These are phyloP conservation scores for Paecilomyces dactylethromorphus DNA, from an alignment of 2,329 filamentous ascomycete species.

Conservation along the genomic window DNA sequence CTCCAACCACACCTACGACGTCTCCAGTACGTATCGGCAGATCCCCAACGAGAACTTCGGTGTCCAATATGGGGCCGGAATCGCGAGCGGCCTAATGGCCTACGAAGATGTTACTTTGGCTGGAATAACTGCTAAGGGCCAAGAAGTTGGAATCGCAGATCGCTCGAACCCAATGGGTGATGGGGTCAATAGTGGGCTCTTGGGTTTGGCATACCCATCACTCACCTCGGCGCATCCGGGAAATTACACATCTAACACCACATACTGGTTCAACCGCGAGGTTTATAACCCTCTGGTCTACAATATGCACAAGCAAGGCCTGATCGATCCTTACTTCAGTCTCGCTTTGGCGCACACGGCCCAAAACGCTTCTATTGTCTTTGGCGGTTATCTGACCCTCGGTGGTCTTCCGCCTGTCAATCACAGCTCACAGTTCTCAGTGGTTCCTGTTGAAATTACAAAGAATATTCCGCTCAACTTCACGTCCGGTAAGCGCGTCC, in stretches of 20 bases:
- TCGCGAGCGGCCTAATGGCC: no score
- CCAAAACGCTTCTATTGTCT: constrained; percentile 9
- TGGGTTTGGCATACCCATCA: constrained; percentile 47
- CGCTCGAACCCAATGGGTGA: constrained; percentile 40
- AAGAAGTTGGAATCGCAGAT: constrained; percentile 44
- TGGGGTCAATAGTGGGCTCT: constrained; percentile 40
- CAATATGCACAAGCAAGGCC: constrained; percentile 40
- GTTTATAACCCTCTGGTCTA: constrained; percentile 47
- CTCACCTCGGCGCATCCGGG: constrained; percentile 36
- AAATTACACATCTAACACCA: constrained; percentile 12
- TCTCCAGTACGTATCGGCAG: no score
- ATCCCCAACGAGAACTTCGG: no score
- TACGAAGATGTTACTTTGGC: constrained; percentile 32
- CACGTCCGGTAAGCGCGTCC: constrained; percentile 16
- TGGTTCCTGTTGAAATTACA: constrained; percentile 28
- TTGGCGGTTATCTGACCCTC: constrained; percentile 42
- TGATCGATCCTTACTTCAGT: constrained; percentile 42
- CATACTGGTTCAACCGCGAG: constrained; percentile 16
- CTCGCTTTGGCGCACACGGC: constrained; percentile 39
- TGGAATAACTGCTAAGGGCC: constrained; percentile 35
- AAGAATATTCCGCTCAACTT: constrained; percentile 15
- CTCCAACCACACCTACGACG: no score
- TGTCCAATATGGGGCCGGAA: no score
- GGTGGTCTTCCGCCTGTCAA: constrained; percentile 44
- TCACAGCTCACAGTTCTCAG: constrained; percentile 25